phyloP scores from a whole-genome alignment of 495 filamentous ascomycete species.

The Daldinia grandis region DNA sequence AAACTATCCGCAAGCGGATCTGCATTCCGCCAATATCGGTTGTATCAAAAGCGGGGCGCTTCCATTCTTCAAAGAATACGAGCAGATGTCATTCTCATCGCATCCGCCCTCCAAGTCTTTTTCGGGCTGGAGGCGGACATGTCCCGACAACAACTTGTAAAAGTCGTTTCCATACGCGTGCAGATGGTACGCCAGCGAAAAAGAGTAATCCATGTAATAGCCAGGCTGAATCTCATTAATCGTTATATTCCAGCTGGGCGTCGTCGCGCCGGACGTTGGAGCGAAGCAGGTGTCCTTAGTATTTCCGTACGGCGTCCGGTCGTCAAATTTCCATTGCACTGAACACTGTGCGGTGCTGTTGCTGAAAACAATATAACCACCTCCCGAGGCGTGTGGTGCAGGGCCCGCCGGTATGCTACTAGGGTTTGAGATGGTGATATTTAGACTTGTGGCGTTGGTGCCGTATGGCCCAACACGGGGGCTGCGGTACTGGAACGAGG shows the following conservation, averaged over 20 bases:
- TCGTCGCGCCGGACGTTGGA: conserved; percentile 1
- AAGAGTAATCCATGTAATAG: conserved; percentile 28
- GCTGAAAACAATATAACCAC: conserved; percentile 34
- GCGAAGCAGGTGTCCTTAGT: conserved; percentile 17
- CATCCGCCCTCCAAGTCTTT: conserved; percentile 27
- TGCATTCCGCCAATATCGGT: conserved; percentile 33
- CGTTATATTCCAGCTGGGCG: conserved; percentile 28
- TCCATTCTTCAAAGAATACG: conserved; percentile 24
- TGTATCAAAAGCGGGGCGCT: conserved; percentile 28
- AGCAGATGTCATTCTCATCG: conserved; percentile 21
- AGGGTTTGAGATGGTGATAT: conserved; percentile 30
- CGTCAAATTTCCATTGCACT: conserved; percentile 33
- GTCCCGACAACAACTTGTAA: conserved; percentile 26
- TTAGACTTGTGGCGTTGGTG: conserved; percentile 26
- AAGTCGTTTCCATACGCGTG: conserved; percentile 18
- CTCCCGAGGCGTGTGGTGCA: conserved; percentile 36
- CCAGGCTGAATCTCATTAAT: conserved; percentile 25
- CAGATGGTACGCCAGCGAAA: conserved; percentile 24
- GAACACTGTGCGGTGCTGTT: conserved; percentile 29
- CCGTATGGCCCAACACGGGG: conserved; percentile 29
- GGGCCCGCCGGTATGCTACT: conserved; percentile 20
- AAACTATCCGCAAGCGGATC: conserved; percentile 21
- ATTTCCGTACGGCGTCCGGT: conserved; percentile 25
- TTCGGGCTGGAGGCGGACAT: conserved; percentile 3
- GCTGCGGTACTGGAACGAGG: conserved; percentile 11